Conservation (phyloP, 306 rosid species). For the Chamaecrista fasciculata region DNA sequence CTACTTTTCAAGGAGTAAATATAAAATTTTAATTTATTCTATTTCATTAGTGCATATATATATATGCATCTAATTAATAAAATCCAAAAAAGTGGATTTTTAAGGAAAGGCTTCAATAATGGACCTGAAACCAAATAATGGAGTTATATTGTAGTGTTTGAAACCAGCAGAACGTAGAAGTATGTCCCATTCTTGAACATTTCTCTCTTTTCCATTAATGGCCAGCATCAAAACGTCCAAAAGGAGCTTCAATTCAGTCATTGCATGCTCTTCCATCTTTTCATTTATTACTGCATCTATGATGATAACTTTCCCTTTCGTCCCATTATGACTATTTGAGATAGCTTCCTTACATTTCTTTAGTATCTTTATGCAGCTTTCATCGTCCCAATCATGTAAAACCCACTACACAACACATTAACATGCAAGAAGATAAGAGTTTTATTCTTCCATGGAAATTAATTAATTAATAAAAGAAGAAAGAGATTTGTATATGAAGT, state of each 20-base stretch:
- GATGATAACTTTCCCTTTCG: constrained; percentile 33
- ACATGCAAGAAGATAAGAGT: too few species aligned
- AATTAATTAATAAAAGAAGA: too few species aligned
- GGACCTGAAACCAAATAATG: neutral
- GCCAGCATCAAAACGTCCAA: neutral
- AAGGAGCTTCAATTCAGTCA: constrained; percentile 4
- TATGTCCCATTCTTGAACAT: neutral
- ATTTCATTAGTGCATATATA: too few species aligned
- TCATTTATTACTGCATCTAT: constrained; percentile 38
- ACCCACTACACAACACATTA: constrained; percentile 18
- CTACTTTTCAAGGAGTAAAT: too few species aligned
- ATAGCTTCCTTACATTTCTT: constrained; percentile 35
- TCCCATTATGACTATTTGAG: constrained; percentile 2
- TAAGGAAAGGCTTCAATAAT: neutral
- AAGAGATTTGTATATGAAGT: too few species aligned
- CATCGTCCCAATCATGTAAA: constrained; percentile 27
- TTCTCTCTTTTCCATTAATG: neutral
- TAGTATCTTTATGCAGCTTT: constrained; percentile 30
- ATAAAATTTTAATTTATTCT: too few species aligned
- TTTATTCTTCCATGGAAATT: too few species aligned
- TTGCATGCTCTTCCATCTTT: constrained; percentile 7
- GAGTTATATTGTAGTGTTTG: too few species aligned
- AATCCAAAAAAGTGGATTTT: too few species aligned
- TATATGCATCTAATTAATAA: too few species aligned
- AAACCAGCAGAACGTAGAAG: neutral